Evolutionary conservation across 2,329 filamentous ascomycete species (phyloP).

Genomic region (Colletotrichum sublineola): DNA sequence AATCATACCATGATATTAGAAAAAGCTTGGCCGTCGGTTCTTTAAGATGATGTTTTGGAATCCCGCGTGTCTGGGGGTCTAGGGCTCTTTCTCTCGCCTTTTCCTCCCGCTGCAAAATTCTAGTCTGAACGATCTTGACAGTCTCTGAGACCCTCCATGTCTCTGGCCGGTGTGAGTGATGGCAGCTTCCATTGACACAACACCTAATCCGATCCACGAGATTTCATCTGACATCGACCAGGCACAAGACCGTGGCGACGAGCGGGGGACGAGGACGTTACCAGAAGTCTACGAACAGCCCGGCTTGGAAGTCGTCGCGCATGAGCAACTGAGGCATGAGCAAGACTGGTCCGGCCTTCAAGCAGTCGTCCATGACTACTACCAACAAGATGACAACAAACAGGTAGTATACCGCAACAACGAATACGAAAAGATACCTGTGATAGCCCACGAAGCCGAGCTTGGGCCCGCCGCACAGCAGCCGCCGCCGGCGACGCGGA

Average conservation of each 20-base stretch:
- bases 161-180: not conserved
- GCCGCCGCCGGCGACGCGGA: too few species aligned
- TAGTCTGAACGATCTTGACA: not conserved
- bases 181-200: not conserved
- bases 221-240: not conserved
- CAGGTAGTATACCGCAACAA: not conserved
- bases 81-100: too few species aligned
- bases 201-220: not conserved
- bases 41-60: too few species aligned
- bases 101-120: not conserved
- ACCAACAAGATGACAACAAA: not conserved
- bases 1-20: too few species aligned
- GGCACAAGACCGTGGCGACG: not conserved
- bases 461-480: not conserved
- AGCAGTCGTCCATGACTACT: not conserved
- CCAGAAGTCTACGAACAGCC: not conserved
- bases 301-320: slow-evolving; percentile 11
- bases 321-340: not conserved
- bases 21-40: too few species aligned
- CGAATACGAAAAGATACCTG: not conserved
- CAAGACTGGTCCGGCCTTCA: slow-evolving; percentile 9
- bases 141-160: not conserved
- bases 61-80: too few species aligned
- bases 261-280: not conserved
- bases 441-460: not conserved